Conservation (phyloP, 345 rosid species). For the Trapa bicornis region DNA sequence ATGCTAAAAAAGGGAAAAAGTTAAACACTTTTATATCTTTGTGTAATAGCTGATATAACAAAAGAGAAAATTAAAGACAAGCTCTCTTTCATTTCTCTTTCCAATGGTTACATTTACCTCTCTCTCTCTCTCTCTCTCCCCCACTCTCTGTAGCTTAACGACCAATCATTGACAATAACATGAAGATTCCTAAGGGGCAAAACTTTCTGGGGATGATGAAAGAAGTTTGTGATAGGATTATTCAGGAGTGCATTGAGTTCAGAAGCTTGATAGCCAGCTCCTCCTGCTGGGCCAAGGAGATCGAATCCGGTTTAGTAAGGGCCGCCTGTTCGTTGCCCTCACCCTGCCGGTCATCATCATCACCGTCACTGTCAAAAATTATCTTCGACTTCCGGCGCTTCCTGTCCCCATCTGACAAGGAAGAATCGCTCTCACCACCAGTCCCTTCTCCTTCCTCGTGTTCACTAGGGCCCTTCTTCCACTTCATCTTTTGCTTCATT, state of each 20-base stretch:
- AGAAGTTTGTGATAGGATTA: neutral
- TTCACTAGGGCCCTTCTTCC: conserved; percentile 37
- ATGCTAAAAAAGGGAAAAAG: too few species aligned
- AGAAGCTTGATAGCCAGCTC: conserved; percentile 68
- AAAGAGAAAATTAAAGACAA: neutral
- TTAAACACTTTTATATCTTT: too few species aligned
- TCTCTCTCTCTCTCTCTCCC: too few species aligned
- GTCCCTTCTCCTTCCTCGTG: conserved; percentile 23
- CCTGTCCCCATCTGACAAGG: conserved; percentile 35
- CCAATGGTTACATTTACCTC: too few species aligned
- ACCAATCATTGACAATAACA: conserved; percentile 20
- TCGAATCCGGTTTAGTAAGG: conserved; percentile 24
- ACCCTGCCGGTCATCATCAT: conserved; percentile 11
- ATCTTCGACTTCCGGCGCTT: conserved; percentile 40
- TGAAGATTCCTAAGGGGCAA: neutral
- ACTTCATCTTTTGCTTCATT: conserved; percentile 56
- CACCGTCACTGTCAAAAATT: conserved; percentile 30
- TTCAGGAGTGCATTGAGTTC: conserved; percentile 36
- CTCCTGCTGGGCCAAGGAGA: conserved; percentile 70
- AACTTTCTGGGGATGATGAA: neutral
- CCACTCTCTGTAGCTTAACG: neutral
- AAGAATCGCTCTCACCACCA: conserved; percentile 29
- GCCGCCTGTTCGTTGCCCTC: conserved; percentile 9
- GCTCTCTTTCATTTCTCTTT: neutral
- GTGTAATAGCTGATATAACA: too few species aligned